Percentiles rank a stretch among this genome's conserved stretches.
phyloP scores from a whole-genome alignment of 257 asterid species.

The Plantago ovata region DNA sequence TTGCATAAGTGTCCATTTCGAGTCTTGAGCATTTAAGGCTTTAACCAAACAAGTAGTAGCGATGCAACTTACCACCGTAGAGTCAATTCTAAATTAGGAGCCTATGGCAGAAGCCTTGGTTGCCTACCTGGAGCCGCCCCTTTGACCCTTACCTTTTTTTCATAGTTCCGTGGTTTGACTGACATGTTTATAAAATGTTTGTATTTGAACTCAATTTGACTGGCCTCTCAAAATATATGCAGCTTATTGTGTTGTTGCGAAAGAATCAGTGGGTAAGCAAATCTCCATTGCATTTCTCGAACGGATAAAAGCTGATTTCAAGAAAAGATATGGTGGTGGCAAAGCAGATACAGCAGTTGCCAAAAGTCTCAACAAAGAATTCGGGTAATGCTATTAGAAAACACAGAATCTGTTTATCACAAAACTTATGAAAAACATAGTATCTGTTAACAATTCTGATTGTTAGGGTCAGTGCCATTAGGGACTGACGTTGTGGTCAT shows the following conservation, averaged over 20 bases:
- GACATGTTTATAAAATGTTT: not conserved
- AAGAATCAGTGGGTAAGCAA: constrained; percentile 89
- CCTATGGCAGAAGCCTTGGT: not conserved
- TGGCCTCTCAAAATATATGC: constrained; percentile 22
- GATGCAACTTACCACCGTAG: not conserved
- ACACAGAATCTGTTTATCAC: not conserved
- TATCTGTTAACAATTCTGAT: not conserved
- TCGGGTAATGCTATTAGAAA: constrained; percentile 49
- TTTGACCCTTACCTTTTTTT: not conserved
- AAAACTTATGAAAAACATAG: not conserved
- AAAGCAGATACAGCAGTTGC: constrained; percentile 89
- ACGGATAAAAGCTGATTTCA: constrained; percentile 83
- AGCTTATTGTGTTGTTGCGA: constrained; percentile 92
- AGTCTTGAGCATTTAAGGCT: too few species aligned
- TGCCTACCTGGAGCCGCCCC: not conserved
- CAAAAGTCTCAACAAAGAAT: constrained; percentile 84
- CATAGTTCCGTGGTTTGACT: too few species aligned
- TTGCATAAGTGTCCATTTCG: too few species aligned
- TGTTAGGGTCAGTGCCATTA: not conserved
- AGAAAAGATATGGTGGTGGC: constrained; percentile 89
- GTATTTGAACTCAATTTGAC: not conserved
- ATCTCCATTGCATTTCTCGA: constrained; percentile 83
- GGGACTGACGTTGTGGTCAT: not conserved
- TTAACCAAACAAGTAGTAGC: too few species aligned
- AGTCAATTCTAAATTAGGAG: not conserved